These are phyloP conservation scores for Pharnaceum exiguum DNA, from an alignment of 148 eudicot species.

Conservation along the genomic window DNA sequence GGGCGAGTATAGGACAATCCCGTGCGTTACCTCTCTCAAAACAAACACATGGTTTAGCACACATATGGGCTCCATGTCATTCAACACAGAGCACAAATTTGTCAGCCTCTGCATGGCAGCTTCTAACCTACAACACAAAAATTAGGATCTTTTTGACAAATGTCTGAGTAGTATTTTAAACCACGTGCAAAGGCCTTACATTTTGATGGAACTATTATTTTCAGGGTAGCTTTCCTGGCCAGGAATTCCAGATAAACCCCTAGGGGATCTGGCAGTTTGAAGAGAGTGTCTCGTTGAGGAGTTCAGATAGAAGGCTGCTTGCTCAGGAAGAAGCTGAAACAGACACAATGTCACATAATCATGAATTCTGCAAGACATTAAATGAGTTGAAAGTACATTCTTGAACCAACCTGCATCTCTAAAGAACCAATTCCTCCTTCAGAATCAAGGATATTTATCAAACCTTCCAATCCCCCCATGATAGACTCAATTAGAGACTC, in stretches of 20 bases:
- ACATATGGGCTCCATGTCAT: slow-evolving; percentile 99
- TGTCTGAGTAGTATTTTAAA: background rate
- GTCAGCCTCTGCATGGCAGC: slow-evolving; percentile 99
- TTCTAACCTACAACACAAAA: slow-evolving; percentile 75
- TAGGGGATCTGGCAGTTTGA: slow-evolving; percentile 69
- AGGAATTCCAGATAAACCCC: slow-evolving; percentile 69
- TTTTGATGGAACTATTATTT: slow-evolving; percentile 78
- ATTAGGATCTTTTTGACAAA: background rate
- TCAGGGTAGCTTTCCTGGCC: slow-evolving; percentile 96
- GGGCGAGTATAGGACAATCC: background rate
- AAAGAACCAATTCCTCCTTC: slow-evolving; percentile 99
- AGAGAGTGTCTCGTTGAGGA: slow-evolving; percentile 58
- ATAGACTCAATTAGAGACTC: slow-evolving; percentile 96
- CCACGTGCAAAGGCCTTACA: slow-evolving; percentile 38
- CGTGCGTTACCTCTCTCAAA: slow-evolving; percentile 76
- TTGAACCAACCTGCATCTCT: slow-evolving; percentile 83
- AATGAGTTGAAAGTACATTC: slow-evolving; percentile 9
- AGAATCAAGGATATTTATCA: slow-evolving; percentile 92
- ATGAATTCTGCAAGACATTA: background rate
- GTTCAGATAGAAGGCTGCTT: slow-evolving; percentile 88
- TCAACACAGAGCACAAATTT: slow-evolving; percentile 93
- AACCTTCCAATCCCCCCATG: slow-evolving; percentile 98
- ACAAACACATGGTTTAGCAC: slow-evolving; percentile 97
- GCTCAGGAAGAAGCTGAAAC: slow-evolving; percentile 93
- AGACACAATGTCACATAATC: slow-evolving; percentile 6